Base-by-base conservation (phyloP, 306 rosid species). In the Cucumis hystrix region DNA sequence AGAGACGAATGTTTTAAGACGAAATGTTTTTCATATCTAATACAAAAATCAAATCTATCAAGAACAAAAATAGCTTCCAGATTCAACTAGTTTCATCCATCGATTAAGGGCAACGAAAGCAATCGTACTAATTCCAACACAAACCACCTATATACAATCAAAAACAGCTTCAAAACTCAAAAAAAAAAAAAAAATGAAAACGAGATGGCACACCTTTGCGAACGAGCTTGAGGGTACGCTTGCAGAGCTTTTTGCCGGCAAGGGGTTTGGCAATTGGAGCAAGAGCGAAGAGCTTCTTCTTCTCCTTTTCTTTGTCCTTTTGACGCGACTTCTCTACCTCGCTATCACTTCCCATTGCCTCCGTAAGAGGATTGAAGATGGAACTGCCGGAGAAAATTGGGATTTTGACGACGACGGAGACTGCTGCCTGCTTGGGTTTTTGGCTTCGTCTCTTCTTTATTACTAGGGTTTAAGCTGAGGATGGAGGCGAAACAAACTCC, bases 241-340 rank as follows among this genome's bases (percentile, higher is more conserved):
- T 96, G 83, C 86, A 89, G 71, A 96, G 94, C 87, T 92, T 96
- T 84, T 96, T 96, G 13, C 99, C 97, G 0, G 99, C 97, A 2
- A 96, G 97, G 41, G 99, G 99, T 67, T 88, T 96, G 4, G 99
- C 98, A 65, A 96, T 92, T 9, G 99, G 97, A 21, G 97, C 90
- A 47, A 96, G 72, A 2, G 90, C 91, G 1, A 78, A 79, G 10
- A 87, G 51, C 91, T 88, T 96, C 96, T 92, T 92, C 92, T 41
- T 90, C 87, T 90, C 93, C 80, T 76, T 88, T 91, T 90, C 96
- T 76, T 73, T 88, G 91, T 88, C 97, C 54, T 89, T 94, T 78
- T 85, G 94, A 49, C 14, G 89, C 49, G 91, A 75, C 81, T 88
- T 92, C 68, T 89, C 97, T 2, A 79, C 80, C 51, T 96, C 99